phyloP scores from a whole-genome alignment of 2,329 filamentous ascomycete species.

The Pezicula carpinea region DNA sequence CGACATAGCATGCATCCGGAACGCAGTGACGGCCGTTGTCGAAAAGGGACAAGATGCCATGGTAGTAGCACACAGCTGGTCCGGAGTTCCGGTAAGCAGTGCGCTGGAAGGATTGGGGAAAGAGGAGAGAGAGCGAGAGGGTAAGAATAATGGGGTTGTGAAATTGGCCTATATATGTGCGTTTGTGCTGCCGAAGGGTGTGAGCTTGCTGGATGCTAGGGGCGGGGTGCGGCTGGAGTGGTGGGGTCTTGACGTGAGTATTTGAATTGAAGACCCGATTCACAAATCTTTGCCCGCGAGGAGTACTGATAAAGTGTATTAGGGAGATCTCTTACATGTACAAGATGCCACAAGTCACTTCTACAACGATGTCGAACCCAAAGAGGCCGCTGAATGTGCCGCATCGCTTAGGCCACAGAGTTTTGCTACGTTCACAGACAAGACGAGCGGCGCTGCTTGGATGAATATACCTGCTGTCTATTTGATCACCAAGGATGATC shows the following conservation, averaged over 20 bases:
- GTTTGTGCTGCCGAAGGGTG: constrained; percentile 8
- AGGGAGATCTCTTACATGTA: not conserved
- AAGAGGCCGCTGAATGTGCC: constrained; percentile 9
- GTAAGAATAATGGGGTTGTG: constrained; percentile 31
- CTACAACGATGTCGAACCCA: constrained; percentile 11
- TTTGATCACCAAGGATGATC: constrained; percentile 15
- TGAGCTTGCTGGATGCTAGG: constrained; percentile 5
- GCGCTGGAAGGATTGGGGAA: constrained; percentile 33
- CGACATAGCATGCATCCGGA: constrained; percentile 13
- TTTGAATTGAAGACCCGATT: not conserved
- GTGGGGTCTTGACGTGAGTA: constrained; percentile 7
- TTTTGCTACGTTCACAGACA: constrained; percentile 6
- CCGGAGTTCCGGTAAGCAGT: constrained; percentile 30
- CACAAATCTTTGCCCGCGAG: not conserved
- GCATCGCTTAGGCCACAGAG: constrained; percentile 11
- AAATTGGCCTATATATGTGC: constrained; percentile 13
- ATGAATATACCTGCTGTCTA: constrained; percentile 14
- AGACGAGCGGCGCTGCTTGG: constrained; percentile 9
- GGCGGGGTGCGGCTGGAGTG: constrained; percentile 1
- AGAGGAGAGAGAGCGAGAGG: constrained; percentile 28
- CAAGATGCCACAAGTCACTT: constrained; percentile 1
- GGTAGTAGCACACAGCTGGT: constrained; percentile 34
- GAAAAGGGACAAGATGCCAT: constrained; percentile 33
- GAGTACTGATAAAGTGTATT: not conserved
- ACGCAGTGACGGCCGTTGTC: constrained; percentile 11